Conservation (phyloP, 495 filamentous ascomycete species). For the Podospora australis region DNA sequence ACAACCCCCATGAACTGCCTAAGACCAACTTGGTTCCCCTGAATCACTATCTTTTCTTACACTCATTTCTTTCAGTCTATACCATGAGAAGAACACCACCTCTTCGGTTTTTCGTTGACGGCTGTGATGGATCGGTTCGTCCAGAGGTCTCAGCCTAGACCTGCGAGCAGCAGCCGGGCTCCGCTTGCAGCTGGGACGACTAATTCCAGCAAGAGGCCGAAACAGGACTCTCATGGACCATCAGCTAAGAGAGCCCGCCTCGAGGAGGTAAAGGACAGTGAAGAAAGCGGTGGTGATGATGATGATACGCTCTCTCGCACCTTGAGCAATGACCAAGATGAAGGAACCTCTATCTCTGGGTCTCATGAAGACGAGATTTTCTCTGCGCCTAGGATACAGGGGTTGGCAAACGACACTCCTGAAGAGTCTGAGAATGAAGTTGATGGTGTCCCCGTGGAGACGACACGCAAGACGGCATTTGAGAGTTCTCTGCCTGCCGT, state of each 20-base stretch:
- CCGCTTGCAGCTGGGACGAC: conserved; percentile 3
- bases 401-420: too few relatives aligned
- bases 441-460: conserved; percentile 18
- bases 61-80: not conserved
- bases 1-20: too few relatives aligned
- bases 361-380: too few relatives aligned
- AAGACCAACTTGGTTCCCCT: too few relatives aligned
- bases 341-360: not conserved
- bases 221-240: conserved; percentile 11
- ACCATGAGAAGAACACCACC: not conserved
- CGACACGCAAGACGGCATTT: conserved; percentile 53
- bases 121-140: conserved; percentile 28
- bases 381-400: too few relatives aligned
- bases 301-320: not conserved
- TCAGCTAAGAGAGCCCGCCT: conserved; percentile 30
- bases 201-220: conserved; percentile 6
- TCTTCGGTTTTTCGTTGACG: not conserved
- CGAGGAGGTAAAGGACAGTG: conserved; percentile 24
- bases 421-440: not conserved
- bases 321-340: conserved; percentile 12
- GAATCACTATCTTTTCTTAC: not conserved
- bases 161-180: not conserved
- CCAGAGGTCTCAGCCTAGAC: conserved; percentile 11
- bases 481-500: conserved; percentile 69
- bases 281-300: conserved; percentile 12